Conservation (phyloP, 768 basidiomycete species). For the Flagelloscypha sp. region DNA sequence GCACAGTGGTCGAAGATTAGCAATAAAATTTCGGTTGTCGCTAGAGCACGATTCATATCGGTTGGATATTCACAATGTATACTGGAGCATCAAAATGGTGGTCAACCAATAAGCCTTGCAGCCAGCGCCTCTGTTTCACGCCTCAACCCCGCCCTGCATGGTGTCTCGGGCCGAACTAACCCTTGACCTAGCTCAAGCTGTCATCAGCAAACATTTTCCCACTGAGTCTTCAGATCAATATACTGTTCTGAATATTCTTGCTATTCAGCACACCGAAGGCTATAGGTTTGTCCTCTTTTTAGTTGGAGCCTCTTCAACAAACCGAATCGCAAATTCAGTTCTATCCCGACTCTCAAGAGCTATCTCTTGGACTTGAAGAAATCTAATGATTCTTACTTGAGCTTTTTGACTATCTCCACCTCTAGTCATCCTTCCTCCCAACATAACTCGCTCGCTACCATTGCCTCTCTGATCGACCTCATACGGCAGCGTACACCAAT, state of each 20-base stretch:
- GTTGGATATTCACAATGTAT: too few species aligned
- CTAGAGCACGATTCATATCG: too few species aligned
- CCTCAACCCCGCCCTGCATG: too few species aligned
- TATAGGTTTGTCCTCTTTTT: conserved; percentile 20
- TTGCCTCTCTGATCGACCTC: conserved; percentile 30
- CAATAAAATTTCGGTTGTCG: too few species aligned
- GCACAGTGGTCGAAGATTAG: too few species aligned
- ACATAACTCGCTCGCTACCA: conserved; percentile 29
- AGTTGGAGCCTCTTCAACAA: neutral
- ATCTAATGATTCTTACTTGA: conserved; percentile 18
- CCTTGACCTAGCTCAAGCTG: conserved; percentile 20
- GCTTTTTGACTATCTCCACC: conserved; percentile 15
- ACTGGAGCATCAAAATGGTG: too few species aligned
- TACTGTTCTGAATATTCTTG: conserved; percentile 17
- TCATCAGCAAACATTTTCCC: conserved; percentile 19
- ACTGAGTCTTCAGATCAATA: conserved; percentile 6
- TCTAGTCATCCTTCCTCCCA: conserved; percentile 15
- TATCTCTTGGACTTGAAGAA: conserved; percentile 20
- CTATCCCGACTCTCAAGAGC: conserved; percentile 16
- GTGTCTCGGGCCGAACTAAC: too few species aligned
- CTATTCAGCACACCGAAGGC: conserved; percentile 12
- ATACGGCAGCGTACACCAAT: conserved; percentile 39
- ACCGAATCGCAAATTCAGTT: conserved; percentile 16
- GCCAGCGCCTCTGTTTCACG: too few species aligned
- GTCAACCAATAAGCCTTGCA: too few species aligned